These are phyloP conservation scores for Stentor coeruleus DNA, from an alignment of 73 alveolate genomes.

Conservation along the genomic window DNA sequence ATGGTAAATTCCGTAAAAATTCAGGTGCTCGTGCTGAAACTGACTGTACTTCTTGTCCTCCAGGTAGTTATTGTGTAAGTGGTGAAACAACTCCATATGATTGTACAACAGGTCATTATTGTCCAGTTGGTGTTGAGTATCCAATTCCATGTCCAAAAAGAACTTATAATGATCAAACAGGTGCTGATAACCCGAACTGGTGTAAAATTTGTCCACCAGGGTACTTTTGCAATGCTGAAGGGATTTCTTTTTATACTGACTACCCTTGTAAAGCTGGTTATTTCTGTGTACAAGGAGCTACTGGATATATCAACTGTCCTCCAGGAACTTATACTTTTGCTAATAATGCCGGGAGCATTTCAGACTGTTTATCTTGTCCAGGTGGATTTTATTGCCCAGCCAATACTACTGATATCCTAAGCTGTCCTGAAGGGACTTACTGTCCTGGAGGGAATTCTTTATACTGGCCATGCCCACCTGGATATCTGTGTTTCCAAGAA, in stretches of 20 bases:
- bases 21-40: conserved; percentile 36
- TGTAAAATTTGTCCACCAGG: conserved; percentile 62
- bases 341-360: conserved; percentile 34
- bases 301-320: conserved; percentile 39
- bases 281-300: conserved; percentile 58
- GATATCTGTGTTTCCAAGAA: conserved; percentile 16
- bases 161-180: conserved; percentile 44
- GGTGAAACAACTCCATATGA: conserved; percentile 37
- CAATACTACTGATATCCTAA: background rate
- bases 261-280: conserved; percentile 54
- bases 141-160: conserved; percentile 56
- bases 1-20: conserved; percentile 45
- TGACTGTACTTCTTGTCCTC: conserved; percentile 40
- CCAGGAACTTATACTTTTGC: conserved; percentile 38
- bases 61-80: conserved; percentile 43
- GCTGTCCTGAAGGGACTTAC: conserved; percentile 44
- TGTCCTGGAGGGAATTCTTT: conserved; percentile 48
- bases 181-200: conserved; percentile 23
- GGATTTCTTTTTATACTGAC: conserved; percentile 36
- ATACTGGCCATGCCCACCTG: conserved; percentile 33
- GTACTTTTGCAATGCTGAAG: conserved; percentile 49
- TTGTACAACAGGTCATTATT: conserved; percentile 72
- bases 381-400: conserved; percentile 54
- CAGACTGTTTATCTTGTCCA: conserved; percentile 50
- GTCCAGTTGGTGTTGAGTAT: conserved; percentile 43